Evolutionary conservation across 2,329 filamentous ascomycete species (phyloP).

Genomic region (Fusarium lyarnte): DNA sequence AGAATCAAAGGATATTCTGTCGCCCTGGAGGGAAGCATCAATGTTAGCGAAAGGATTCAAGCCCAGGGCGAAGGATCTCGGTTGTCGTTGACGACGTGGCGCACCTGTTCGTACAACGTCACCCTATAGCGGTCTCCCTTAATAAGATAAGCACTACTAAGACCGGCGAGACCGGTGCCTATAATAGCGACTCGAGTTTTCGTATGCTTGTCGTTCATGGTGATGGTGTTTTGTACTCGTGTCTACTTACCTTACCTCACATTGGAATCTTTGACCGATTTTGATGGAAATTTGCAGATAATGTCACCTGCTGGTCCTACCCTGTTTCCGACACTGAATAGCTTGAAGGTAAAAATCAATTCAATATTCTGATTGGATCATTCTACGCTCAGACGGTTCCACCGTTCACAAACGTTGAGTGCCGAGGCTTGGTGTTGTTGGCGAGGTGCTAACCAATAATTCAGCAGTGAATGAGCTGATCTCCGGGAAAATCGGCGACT

Average conservation of each 20-base stretch:
- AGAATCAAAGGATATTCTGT: slow-evolving; percentile 50
- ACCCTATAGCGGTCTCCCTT: slow-evolving; percentile 39
- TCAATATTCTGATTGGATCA: background rate
- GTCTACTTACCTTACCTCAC: background rate
- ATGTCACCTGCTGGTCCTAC: background rate
- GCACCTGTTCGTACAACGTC: slow-evolving; percentile 50
- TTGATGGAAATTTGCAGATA: background rate
- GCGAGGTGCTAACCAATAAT: background rate
- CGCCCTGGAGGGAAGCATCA: slow-evolving; percentile 38
- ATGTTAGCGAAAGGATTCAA: background rate
- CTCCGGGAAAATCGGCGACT: background rate
- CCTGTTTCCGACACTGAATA: background rate
- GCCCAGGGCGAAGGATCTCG: background rate
- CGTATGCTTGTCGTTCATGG: background rate
- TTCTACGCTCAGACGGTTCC: background rate
- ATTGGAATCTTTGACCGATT: background rate
- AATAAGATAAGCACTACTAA: slow-evolving; percentile 50
- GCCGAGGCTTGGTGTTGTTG: background rate
- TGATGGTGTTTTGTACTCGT: background rate
- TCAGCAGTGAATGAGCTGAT: background rate
- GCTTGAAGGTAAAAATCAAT: background rate
- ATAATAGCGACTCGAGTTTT: slow-evolving; percentile 45
- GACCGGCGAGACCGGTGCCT: slow-evolving; percentile 51
- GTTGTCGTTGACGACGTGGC: background rate
- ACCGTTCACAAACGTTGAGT: background rate